Base-by-base conservation (phyloP, 306 rosid species). In the Clitoria ternatea region DNA sequence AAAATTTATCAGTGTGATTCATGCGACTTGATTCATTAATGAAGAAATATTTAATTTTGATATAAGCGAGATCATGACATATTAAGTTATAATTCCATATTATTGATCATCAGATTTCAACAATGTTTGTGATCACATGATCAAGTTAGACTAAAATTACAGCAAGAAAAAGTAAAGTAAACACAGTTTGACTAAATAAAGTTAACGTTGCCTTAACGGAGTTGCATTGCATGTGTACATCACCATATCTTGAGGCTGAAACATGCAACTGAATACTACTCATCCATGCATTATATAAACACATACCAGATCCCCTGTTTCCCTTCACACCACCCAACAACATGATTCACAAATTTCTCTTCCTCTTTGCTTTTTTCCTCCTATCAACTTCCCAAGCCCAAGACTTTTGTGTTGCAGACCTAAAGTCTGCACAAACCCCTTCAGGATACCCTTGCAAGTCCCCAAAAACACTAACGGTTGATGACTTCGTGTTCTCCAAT, bases 401-500 rank as follows among this genome's bases (percentile, higher is more conserved):
- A 42, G 90, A 85, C 44, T 85, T 85, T 61, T 89, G 96, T 13
- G 90, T 89, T 5, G 92, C 85, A 18, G 84, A 87, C 70, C 79
- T 87, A 12, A 74, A 53, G 20, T 84, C 72, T 7, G 19, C 88
- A 8, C 32, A 59, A 10, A 69, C 36, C 37, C 88, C 74, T 32
- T 63, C 96, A 39, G 96, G 90, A 26, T 89, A 65, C 18, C 45
- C 63, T 1, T 89, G 92, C 87, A 88, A 76, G 74, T 60, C 20
- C 3, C 56, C 81, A 0, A 11, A 43, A 0, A 30, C 33, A 0
- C 86, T 87, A 35, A 87, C 86, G 1, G 83, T 18, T 0, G 26
- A 68, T 2, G 96, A 86, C 79, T 89, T 86, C 7, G 88, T 80
- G 33, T 87, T 63, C 20, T 36, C 81, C 1, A 80, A 80, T 52